Conservation (phyloP, 768 basidiomycete genomes). For the Gautieria morchelliformis region DNA sequence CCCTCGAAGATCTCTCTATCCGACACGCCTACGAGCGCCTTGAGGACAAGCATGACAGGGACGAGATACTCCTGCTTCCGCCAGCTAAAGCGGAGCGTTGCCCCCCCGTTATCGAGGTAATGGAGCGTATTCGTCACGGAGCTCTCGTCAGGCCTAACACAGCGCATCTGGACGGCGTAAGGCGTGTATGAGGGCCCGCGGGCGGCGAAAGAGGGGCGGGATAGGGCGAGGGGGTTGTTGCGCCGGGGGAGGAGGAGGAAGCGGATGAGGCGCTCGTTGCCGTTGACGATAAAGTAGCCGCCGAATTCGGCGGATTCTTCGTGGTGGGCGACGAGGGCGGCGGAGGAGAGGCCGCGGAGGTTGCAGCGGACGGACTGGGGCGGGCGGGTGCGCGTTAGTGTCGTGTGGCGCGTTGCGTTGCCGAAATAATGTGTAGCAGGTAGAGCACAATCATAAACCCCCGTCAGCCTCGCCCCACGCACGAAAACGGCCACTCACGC, state of each 20-base stretch:
- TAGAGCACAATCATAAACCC: too few species aligned
- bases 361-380: slow-evolving; percentile 85
- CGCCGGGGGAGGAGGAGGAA: slow-evolving; percentile 94
- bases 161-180: slow-evolving; percentile 91
- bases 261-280: slow-evolving; percentile 96
- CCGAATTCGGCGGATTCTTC: slow-evolving; percentile 99
- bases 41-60: slow-evolving; percentile 92
- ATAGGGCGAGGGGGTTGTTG: slow-evolving; percentile 89
- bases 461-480: background rate
- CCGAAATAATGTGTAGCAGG: too few species aligned
- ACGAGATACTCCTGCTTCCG: slow-evolving; percentile 98
- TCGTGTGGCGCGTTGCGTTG: too few species aligned
- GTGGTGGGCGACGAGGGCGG: slow-evolving; percentile 78
- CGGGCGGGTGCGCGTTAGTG: background rate
- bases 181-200: slow-evolving; percentile 93
- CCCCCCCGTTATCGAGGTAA: slow-evolving; percentile 91
- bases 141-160: slow-evolving; percentile 88
- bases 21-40: slow-evolving; percentile 82
- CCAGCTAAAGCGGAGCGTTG: slow-evolving; percentile 96
- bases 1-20: slow-evolving; percentile 97
- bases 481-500: slow-evolving; percentile 46
- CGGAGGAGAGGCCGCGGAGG: slow-evolving; percentile 73
- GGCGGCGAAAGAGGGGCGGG: slow-evolving; percentile 83
- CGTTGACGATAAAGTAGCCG: slow-evolving; percentile 97
- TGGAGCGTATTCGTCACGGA: slow-evolving; percentile 94